Base-by-base conservation (phyloP, 352 stramenopile genomes). In the Globisporangium iwayamae region DNA sequence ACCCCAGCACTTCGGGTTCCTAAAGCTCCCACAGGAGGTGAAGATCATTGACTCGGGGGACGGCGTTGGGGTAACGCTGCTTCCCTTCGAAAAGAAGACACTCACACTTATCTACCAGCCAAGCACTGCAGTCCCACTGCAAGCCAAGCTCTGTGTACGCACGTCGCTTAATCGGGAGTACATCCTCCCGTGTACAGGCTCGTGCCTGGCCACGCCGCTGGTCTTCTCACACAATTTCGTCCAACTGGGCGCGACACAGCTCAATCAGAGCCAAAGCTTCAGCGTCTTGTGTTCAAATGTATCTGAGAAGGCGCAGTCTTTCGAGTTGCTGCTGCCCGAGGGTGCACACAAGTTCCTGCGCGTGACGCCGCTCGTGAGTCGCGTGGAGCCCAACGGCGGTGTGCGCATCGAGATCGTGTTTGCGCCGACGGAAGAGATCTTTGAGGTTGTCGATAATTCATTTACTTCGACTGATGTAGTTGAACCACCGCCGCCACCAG, bases 401-500 rank as follows among this genome's bases (percentile, higher is more conserved):
- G 36, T 85, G 11, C 77, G 90, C 6, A 61, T 98, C 10, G 92
- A 98, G 65, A 72, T 98, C 11, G 84, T 88, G 39, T 97, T 96
- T 65, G 63, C 60, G 13, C 83, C 91, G 0, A 76, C 59, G 4
- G 67, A 79, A 8, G 65, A 75, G 28, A 60, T 89, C 14, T 86
- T 88, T 47, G 69, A 72, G 16, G 14, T 84, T 0, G 8, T 30
- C 7, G 54, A 75, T 43, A 62, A n/a, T 1, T 67, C 65, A 5
- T 64, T 68, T 20, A 2, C 32, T 5, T 58, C 32, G 2, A 2
- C n/a, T 10, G 11, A 10, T 1, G 30, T n/a, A 45, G 34, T 16
- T 1, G 18, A 56, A n/a, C 11, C 18, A 30, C 32, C 32, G 6
- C 18, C 52, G 32, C 18, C 4, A 13, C 34, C 51, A 46, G 3